These are phyloP conservation scores for Periconia macrospinosa DNA, from an alignment of 2,329 filamentous ascomycete species.

Conservation along the genomic window DNA sequence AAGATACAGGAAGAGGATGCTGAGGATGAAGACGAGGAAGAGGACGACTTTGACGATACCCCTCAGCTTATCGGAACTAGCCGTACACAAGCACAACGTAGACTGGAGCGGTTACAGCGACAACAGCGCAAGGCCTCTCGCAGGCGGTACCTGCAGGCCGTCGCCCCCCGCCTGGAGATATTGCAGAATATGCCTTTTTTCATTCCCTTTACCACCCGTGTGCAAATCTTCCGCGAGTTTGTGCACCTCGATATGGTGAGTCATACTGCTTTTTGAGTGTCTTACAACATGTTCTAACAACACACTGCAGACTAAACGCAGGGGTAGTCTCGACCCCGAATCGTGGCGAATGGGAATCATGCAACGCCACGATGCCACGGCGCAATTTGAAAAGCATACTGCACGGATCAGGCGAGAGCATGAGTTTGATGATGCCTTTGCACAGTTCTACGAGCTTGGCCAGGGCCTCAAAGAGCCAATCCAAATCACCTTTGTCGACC, in stretches of 20 bases:
- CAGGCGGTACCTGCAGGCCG: conserved; percentile 72
- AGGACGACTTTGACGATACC: conserved; percentile 42
- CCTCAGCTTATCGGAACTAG: conserved; percentile 56
- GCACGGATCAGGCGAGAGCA: conserved; percentile 77
- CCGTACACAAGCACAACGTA: conserved; percentile 63
- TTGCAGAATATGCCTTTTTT: conserved; percentile 96
- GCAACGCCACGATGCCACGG: conserved; percentile 32
- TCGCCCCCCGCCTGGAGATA: conserved; percentile 86
- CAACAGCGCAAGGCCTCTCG: conserved; percentile 69
- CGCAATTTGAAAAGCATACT: conserved; percentile 58
- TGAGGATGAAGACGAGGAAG: conserved; percentile 52
- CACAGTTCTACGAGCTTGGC: conserved; percentile 78
- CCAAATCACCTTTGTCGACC: conserved; percentile 93
- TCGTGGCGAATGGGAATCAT: conserved; percentile 66
- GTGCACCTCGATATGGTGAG: conserved; percentile 74
- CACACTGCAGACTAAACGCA: conserved; percentile 55
- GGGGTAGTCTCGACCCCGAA: conserved; percentile 73
- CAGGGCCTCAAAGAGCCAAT: conserved; percentile 91
- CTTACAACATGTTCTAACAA: conserved; percentile 8
- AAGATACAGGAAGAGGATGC: conserved; percentile 66
- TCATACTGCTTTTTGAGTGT: neutral
- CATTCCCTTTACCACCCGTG: conserved; percentile 88
- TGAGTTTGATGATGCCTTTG: conserved; percentile 83
- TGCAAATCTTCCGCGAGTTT: conserved; percentile 91
- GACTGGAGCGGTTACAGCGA: conserved; percentile 63